phyloP scores from a whole-genome alignment of 345 rosid genomes.

The Psidium friedrichsthalianum region DNA sequence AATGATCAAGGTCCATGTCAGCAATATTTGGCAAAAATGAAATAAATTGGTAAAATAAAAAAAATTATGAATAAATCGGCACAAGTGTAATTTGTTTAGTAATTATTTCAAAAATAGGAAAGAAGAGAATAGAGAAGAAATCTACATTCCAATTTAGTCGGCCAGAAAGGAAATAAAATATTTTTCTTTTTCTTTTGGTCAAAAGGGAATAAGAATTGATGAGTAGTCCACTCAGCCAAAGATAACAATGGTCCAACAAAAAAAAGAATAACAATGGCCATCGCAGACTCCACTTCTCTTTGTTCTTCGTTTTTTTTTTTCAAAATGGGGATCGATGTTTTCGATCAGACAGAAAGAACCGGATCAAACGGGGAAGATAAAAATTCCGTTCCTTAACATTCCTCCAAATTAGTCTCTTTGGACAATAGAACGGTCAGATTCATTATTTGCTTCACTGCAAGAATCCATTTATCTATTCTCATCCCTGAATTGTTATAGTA shows the following conservation, averaged over 20 bases:
- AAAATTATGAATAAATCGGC: accelerated
- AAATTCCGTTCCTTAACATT: neutral
- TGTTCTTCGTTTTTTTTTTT: neutral
- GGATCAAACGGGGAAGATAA: neutral
- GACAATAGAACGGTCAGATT: neutral
- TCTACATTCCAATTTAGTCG: neutral
- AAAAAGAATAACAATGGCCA: neutral
- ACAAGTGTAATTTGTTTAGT: neutral
- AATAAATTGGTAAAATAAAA: neutral
- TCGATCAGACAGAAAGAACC: neutral
- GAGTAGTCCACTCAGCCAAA: neutral
- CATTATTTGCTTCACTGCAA: accelerated
- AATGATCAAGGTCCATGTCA: accelerated
- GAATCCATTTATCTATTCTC: neutral
- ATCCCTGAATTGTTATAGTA: neutral
- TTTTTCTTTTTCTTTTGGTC: too few relatives aligned
- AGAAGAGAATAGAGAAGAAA: neutral
- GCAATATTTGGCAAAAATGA: neutral
- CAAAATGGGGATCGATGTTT: neutral
- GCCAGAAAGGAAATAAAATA: too few relatives aligned
- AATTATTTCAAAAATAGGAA: neutral
- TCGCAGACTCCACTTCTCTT: neutral
- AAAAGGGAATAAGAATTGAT: too few relatives aligned
- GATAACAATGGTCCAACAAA: neutral
- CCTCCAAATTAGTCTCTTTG: neutral